These are phyloP conservation scores for Dryas integrifolia DNA, from an alignment of 331 rosid genomes.

Conservation along the genomic window DNA sequence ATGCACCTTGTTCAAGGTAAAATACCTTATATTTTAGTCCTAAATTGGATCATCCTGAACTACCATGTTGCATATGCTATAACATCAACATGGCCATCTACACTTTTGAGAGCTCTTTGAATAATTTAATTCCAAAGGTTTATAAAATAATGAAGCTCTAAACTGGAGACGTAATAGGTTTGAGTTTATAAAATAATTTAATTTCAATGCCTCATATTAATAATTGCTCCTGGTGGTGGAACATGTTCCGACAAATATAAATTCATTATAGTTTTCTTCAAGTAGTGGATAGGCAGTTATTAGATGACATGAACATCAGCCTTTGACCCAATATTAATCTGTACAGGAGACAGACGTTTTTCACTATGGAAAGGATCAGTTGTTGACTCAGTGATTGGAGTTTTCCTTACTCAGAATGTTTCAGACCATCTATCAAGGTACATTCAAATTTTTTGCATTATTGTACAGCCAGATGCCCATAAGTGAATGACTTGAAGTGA, in stretches of 20 bases:
- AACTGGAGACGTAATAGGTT: background rate
- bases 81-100: too few relatives aligned
- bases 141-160: background rate
- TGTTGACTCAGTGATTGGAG: slow-evolving; percentile 92
- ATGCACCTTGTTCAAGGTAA: slow-evolving; percentile 99
- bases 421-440: slow-evolving; percentile 98
- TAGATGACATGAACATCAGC: background rate
- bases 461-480: slow-evolving; percentile 19
- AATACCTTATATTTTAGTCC: slow-evolving; percentile 18
- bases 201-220: too few relatives aligned
- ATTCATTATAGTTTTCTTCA: background rate
- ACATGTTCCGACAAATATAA: background rate
- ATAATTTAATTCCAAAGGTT: background rate
- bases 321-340: slow-evolving; percentile 20
- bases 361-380: slow-evolving; percentile 98
- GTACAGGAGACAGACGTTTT: slow-evolving; percentile 89
- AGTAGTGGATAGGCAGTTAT: background rate
- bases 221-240: background rate
- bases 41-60: slow-evolving; percentile 5
- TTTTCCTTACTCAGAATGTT: slow-evolving; percentile 95
- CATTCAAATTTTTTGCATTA: slow-evolving; percentile 20
- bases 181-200: too few relatives aligned
- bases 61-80: background rate
- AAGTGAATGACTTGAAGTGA: slow-evolving; percentile 16
- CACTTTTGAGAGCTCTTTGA: too few relatives aligned